A percentile compares a stretch with the other conserved stretches of the same genome.
These are phyloP conservation scores for Trypanosomatidae sp. DNA, from an alignment of 208 protist species.

Conservation along the genomic window DNA sequence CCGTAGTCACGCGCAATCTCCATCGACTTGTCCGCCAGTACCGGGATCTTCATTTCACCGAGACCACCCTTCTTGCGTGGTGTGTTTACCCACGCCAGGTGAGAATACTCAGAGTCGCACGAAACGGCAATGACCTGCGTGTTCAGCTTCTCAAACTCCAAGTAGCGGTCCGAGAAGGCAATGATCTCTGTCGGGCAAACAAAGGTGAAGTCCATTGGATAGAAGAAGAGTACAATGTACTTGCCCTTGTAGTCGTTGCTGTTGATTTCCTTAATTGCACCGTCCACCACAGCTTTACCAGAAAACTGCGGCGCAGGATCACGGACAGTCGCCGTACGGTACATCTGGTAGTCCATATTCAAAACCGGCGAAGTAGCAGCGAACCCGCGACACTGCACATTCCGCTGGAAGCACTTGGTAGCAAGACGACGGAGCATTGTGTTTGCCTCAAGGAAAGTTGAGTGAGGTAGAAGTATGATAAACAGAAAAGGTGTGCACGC, in stretches of 20 bases:
- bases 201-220: slow-evolving; percentile 97
- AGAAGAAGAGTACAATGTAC: slow-evolving; percentile 96
- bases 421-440: slow-evolving; percentile 72
- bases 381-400: slow-evolving; percentile 40
- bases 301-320: slow-evolving; percentile 89
- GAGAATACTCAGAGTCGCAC: slow-evolving; percentile 93
- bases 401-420: slow-evolving; percentile 17
- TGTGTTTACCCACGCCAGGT: slow-evolving; percentile 96
- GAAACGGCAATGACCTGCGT: slow-evolving; percentile 93
- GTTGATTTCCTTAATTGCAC: slow-evolving; percentile 93
- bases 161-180: slow-evolving; percentile 91
- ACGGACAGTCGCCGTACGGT: slow-evolving; percentile 77
- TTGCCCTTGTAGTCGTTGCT: slow-evolving; percentile 93
- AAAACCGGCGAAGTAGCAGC: slow-evolving; percentile 47
- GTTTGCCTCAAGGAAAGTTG: background rate
- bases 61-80: slow-evolving; percentile 96
- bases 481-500: background rate
- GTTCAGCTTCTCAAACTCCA: slow-evolving; percentile 92
- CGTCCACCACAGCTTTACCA: slow-evolving; percentile 95
- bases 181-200: slow-evolving; percentile 98
- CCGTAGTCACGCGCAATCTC: slow-evolving; percentile 94
- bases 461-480: background rate
- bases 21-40: slow-evolving; percentile 96
- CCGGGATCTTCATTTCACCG: slow-evolving; percentile 95
- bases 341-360: slow-evolving; percentile 85